These are phyloP conservation scores for Cryptococcus sp. DNA, from an alignment of 1,284 basidiomycete genomes.

Conservation along the genomic window DNA sequence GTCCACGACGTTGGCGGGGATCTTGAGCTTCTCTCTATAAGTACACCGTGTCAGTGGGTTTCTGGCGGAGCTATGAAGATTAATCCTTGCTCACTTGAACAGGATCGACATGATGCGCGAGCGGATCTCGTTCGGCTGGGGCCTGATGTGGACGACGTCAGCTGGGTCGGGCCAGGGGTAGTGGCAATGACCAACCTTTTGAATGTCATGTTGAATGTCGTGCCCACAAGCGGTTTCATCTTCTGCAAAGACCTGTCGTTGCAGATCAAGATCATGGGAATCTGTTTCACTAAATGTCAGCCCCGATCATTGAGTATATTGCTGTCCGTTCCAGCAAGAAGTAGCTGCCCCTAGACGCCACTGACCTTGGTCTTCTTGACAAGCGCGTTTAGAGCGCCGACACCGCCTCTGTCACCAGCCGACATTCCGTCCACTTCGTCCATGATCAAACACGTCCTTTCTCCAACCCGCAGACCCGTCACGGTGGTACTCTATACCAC, in stretches of 20 bases:
- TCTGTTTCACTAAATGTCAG: conserved; percentile 56
- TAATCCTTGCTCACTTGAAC: conserved; percentile 63
- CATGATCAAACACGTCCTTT: conserved; percentile 89
- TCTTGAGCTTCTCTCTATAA: conserved; percentile 91
- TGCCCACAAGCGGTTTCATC: conserved; percentile 77
- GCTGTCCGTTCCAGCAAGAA: background rate
- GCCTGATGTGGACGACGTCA: conserved; percentile 56
- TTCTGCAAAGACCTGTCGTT: conserved; percentile 86
- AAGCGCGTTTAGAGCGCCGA: conserved; percentile 84
- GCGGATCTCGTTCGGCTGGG: conserved; percentile 67
- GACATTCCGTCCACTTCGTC: conserved; percentile 99
- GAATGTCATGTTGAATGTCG: conserved; percentile 74
- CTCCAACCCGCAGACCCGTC: conserved; percentile 67
- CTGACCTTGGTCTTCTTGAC: conserved; percentile 88
- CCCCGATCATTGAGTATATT: too few relatives aligned
- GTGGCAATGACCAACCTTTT: conserved; percentile 60
- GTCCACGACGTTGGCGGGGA: conserved; percentile 85
- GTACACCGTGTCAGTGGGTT: conserved; percentile 1
- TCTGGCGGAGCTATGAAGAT: background rate
- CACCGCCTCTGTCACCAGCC: conserved; percentile 91
- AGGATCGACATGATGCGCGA: conserved; percentile 84
- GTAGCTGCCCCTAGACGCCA: background rate
- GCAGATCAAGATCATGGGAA: conserved; percentile 97
- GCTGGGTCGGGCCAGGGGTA: background rate
- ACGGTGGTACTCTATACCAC: conserved; percentile 59